Evolutionary conservation across 2,329 filamentous ascomycete species (phyloP), one percentile per base, ranked within the genome.

Genomic region (Fusarium luffae): DNA sequence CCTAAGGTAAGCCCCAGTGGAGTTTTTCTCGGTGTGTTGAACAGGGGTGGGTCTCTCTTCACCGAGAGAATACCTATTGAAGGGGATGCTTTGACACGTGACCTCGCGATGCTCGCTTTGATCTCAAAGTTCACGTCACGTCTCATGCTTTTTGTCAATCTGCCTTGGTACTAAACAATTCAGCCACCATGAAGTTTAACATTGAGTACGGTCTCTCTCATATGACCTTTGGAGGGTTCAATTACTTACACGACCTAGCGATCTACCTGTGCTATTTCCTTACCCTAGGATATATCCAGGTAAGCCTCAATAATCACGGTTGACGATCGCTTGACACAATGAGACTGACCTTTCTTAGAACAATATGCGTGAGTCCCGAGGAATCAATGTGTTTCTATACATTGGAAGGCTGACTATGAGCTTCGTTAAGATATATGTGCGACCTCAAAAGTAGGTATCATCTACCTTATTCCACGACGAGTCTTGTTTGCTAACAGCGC

Each of bases 231-330:
- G 10, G 18, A 32, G 10, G 18, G 12, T 54, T 47, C 57, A 27
- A 46, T 58, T 30, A 42, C 72, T 78, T 46, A 78, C 46, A 34
- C 27, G n/a, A 25, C 34, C 8, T 57, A 88, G 86, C 75, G 85
- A 88, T 60, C 78, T 88, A 23, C 85, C 85, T 47, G 81, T 88
- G 54, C 81, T 88, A 71, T 88, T 88, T 70, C 86, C 86, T 21
- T 88, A 88, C 58, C 86, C 86, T 34, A 82, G 84, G 74, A 88
- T 88, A 74, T 88, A 88, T 71, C 85, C 85, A 79, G 85, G 85
- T 85, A 76, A 69, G 80, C 74, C 30, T 59, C 37, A 30, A 54
- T 34, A 44, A 42, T 16, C 44, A 18, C 21, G 48, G 7, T 11
- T 43, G 19, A 25, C 30, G 18, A 25, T 37, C 6, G 19, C 43